phyloP scores from a whole-genome alignment of 225 moss, liverwort and hornwort genomes.

The Pseudisothecium myosuroides region DNA sequence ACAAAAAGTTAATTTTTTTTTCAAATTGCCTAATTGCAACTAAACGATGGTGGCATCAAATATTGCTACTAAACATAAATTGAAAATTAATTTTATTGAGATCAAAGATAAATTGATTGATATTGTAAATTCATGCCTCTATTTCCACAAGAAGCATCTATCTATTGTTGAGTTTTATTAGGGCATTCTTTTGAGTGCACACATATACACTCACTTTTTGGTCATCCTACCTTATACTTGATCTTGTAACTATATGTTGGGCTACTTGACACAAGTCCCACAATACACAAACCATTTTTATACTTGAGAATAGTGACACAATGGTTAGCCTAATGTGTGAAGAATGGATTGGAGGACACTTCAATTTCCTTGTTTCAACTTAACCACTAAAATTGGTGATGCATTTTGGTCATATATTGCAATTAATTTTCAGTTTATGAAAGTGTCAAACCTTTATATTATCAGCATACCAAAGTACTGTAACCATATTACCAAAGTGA shows the following conservation, averaged over 20 bases:
- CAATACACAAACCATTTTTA: background rate
- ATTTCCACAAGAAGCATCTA: background rate
- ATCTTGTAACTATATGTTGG: background rate
- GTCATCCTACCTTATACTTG: no score
- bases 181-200: background rate
- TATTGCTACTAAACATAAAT: no score
- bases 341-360: background rate
- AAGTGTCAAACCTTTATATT: background rate
- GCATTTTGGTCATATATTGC: background rate
- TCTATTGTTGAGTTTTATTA: background rate
- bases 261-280: background rate
- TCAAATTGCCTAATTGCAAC: background rate
- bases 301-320: background rate
- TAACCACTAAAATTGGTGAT: background rate
- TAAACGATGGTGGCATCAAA: accelerated
- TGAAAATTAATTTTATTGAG: background rate
- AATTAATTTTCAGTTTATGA: background rate
- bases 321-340: background rate
- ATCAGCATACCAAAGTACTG: background rate
- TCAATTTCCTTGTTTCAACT: background rate
- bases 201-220: background rate
- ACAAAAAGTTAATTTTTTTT: no score
- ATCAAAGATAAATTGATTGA: background rate
- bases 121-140: background rate
- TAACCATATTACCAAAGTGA: background rate